Conservation (phyloP, 2,329 filamentous ascomycete species). For the Setomelanomma holmii region DNA sequence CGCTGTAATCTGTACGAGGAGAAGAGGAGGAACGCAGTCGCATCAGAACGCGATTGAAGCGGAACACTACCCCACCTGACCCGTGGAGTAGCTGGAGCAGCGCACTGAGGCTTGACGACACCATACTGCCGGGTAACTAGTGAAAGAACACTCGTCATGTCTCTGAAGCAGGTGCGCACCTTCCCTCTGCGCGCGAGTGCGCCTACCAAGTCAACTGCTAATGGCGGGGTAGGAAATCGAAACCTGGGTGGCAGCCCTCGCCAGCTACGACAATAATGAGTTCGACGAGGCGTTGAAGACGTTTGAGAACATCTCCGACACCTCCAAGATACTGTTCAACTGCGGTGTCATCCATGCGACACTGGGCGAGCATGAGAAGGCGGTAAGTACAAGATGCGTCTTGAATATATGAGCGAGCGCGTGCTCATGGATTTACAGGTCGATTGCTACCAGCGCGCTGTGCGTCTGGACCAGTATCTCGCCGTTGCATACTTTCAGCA, state of each 20-base stretch:
- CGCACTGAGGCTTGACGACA: slow-evolving; percentile 47
- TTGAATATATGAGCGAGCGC: slow-evolving; percentile 4
- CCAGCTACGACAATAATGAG: slow-evolving; percentile 94
- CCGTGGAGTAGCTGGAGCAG: slow-evolving; percentile 36
- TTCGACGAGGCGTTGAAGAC: slow-evolving; percentile 86
- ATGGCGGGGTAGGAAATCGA: slow-evolving; percentile 82
- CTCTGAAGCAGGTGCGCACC: slow-evolving; percentile 55
- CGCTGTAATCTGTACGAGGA: slow-evolving; percentile 18
- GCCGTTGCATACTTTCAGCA: slow-evolving; percentile 98
- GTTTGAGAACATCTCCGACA: slow-evolving; percentile 89
- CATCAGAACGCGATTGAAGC: slow-evolving; percentile 26
- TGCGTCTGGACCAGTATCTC: slow-evolving; percentile 90
- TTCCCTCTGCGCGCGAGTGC: slow-evolving; percentile 11
- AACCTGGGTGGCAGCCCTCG: slow-evolving; percentile 92
- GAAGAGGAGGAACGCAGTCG: slow-evolving; percentile 14
- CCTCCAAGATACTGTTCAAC: slow-evolving; percentile 98
- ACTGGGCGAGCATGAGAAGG: slow-evolving; percentile 92
- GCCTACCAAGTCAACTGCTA: slow-evolving; percentile 31
- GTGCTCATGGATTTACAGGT: slow-evolving; percentile 65
- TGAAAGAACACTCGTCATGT: slow-evolving; percentile 52
- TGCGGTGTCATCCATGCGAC: slow-evolving; percentile 98
- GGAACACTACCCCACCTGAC: slow-evolving; percentile 27
- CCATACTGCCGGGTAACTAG: slow-evolving; percentile 50
- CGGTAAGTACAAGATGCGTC: slow-evolving; percentile 65
- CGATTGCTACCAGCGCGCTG: slow-evolving; percentile 91